phyloP scores from a whole-genome alignment of 345 rosid genomes.

The Eucalyptus marginata region DNA sequence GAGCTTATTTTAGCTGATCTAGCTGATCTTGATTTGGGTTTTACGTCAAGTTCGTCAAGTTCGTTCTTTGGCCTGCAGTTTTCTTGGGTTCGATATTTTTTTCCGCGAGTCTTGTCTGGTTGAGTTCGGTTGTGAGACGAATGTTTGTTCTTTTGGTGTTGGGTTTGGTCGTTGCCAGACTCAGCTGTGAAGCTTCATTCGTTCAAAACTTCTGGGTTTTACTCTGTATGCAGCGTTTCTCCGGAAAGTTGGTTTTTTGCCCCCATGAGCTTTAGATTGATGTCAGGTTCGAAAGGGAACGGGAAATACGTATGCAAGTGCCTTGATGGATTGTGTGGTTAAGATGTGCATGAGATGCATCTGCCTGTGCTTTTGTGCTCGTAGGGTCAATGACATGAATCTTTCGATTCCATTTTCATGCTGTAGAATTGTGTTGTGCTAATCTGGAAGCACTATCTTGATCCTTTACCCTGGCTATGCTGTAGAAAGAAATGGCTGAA shows the following conservation, averaged over 20 bases:
- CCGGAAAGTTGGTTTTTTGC: background rate
- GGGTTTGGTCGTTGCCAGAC: background rate
- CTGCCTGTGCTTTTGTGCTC: background rate
- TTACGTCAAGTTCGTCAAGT: background rate
- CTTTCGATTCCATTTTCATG: background rate
- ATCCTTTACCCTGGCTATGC: background rate
- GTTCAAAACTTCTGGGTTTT: background rate
- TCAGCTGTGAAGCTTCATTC: background rate
- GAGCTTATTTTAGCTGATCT: background rate
- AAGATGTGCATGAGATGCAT: background rate
- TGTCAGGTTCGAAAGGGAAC: background rate
- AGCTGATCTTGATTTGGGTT: background rate
- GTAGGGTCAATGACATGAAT: background rate
- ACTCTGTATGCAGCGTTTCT: background rate
- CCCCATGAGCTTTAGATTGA: background rate
- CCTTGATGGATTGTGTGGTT: background rate
- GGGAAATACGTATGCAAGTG: background rate
- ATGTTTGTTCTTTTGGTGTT: background rate
- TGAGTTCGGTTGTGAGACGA: background rate
- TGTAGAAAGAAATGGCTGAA: slow-evolving; percentile 1
- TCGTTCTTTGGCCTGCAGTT: background rate
- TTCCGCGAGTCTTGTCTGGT: background rate
- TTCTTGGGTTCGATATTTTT: background rate
- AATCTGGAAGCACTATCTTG: background rate
- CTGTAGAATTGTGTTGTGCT: background rate